Conservation (phyloP, 768 basidiomycete species). For the Suillus brevipes region DNA sequence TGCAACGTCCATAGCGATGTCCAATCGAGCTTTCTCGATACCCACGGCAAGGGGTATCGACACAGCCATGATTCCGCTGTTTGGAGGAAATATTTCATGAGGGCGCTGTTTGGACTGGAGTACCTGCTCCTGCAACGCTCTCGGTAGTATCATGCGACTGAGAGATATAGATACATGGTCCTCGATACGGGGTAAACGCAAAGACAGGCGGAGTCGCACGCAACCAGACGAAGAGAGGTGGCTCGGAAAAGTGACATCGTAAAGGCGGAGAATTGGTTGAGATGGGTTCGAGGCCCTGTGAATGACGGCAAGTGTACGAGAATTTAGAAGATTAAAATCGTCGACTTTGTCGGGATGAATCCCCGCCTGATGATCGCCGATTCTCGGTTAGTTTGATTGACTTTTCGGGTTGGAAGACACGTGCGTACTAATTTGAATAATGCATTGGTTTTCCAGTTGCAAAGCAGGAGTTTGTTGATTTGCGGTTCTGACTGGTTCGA, state of each 20-base stretch:
- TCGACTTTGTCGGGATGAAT: neutral
- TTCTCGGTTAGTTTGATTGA: neutral
- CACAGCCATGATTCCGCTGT: neutral
- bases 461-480: neutral
- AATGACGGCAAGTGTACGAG: neutral
- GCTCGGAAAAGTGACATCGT: neutral
- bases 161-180: neutral
- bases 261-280: neutral
- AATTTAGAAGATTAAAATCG: neutral
- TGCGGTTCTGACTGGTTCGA: neutral
- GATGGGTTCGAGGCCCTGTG: neutral
- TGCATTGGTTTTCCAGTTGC: neutral
- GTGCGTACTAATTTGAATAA: neutral
- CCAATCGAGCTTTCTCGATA: neutral
- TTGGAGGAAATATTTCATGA: neutral
- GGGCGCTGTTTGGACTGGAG: neutral
- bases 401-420: neutral
- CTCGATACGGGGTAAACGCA: neutral
- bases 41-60: neutral
- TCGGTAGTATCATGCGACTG: neutral
- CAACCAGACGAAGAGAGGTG: neutral
- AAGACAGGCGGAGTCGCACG: neutral
- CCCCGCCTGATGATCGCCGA: neutral
- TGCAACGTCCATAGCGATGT: neutral
- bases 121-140: neutral